Evolutionary conservation across 805 yeast species (phyloP).

Genomic region (Blastobotrys mokoenaii): DNA sequence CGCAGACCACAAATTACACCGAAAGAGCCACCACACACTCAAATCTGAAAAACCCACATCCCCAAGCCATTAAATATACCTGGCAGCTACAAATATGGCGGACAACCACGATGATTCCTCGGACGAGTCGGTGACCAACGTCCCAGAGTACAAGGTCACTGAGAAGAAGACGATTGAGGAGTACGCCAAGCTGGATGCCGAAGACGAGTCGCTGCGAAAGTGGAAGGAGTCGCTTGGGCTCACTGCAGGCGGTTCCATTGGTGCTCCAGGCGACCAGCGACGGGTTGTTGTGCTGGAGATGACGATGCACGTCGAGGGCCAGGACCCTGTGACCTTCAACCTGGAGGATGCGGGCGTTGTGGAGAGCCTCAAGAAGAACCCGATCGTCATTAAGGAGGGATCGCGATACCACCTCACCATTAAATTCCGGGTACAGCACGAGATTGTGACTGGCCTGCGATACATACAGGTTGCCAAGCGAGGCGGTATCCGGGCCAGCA

Average conservation of each 20-base stretch:
- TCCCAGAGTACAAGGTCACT: slow-evolving; percentile 41
- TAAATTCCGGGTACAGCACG: slow-evolving; percentile 80
- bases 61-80: too few relatives aligned
- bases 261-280: slow-evolving; percentile 60
- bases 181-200: slow-evolving; percentile 74
- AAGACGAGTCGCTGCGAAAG: slow-evolving; percentile 81
- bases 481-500: slow-evolving; percentile 81
- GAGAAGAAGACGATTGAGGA: slow-evolving; percentile 74
- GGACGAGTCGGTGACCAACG: not conserved
- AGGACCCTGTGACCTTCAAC: slow-evolving; percentile 60
- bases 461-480: slow-evolving; percentile 80
- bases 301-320: slow-evolving; percentile 60
- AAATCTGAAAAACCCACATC: too few relatives aligned
- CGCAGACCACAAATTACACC: too few relatives aligned
- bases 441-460: slow-evolving; percentile 82
- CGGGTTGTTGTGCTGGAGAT: slow-evolving; percentile 73
- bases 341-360: slow-evolving; percentile 55
- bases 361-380: slow-evolving; percentile 49
- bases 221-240: slow-evolving; percentile 90
- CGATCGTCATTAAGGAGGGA: slow-evolving; percentile 72
- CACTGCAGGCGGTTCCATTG: slow-evolving; percentile 50
- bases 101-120: too few relatives aligned
- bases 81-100: too few relatives aligned
- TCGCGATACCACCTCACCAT: slow-evolving; percentile 63
- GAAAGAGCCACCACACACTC: too few relatives aligned